Evolutionary conservation across 768 basidiomycete species (phyloP).

Genomic region (Dacryopinax primogenitus): DNA sequence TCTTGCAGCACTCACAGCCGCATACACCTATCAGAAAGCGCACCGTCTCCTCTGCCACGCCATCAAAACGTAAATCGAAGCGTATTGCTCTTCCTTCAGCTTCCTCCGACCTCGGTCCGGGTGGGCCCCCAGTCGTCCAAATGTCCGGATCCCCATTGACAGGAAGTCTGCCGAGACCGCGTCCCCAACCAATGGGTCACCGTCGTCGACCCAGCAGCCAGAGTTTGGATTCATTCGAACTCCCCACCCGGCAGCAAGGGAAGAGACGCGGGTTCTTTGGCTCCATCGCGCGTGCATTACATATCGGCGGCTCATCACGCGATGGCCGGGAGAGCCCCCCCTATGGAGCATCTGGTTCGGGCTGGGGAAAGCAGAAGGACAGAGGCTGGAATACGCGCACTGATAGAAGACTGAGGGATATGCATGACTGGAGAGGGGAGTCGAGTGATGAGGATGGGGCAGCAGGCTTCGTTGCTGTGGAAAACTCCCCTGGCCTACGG

Average conservation of each 20-base stretch:
- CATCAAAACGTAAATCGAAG: not conserved
- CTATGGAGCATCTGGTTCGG: not conserved
- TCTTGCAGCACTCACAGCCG: not conserved
- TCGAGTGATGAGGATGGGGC: not conserved
- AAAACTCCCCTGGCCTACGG: not conserved
- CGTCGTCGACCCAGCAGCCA: not conserved
- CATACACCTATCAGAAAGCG: not conserved
- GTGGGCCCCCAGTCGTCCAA: slow-evolving; percentile 5
- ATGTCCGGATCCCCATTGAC: not conserved
- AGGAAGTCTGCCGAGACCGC: not conserved
- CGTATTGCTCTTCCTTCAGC: not conserved
- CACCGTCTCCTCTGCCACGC: not conserved
- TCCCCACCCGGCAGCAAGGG: not conserved
- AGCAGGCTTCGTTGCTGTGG: not conserved
- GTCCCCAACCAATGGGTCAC: not conserved
- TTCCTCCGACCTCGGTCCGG: not conserved
- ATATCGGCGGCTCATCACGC: not conserved
- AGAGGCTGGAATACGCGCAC: not conserved
- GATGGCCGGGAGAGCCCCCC: not conserved
- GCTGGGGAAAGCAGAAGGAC: not conserved
- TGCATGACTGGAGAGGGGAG: not conserved
- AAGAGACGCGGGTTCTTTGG: slow-evolving; percentile 4
- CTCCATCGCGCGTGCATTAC: not conserved
- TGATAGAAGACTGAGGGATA: not conserved
- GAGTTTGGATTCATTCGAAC: not conserved